Evolutionary conservation across 768 basidiomycete species (phyloP).

Genomic region (Postia placenta): DNA sequence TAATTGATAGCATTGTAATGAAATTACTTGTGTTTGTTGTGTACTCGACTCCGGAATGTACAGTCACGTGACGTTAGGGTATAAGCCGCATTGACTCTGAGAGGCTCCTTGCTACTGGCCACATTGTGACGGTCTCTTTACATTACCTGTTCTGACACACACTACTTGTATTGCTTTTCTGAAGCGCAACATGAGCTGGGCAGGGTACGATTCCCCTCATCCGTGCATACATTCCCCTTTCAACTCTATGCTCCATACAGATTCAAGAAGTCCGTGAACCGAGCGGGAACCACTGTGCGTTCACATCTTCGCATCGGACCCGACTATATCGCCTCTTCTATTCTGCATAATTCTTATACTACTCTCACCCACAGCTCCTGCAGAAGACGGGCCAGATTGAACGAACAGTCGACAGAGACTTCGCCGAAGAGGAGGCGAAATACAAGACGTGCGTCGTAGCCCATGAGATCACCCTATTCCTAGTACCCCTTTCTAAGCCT

Average conservation of each 20-base stretch:
- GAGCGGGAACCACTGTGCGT: slow-evolving; percentile 83
- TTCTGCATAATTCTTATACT: slow-evolving; percentile 1
- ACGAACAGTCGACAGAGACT: slow-evolving; percentile 90
- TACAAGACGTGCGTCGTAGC: slow-evolving; percentile 67
- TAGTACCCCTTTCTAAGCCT: slow-evolving; percentile 1
- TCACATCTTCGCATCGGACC: slow-evolving; percentile 6
- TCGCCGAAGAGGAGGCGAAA: slow-evolving; percentile 86
- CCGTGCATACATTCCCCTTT: background rate
- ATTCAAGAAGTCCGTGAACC: slow-evolving; percentile 90
- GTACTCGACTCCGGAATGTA: no score
- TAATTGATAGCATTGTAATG: no score
- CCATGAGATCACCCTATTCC: no score
- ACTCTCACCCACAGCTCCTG: slow-evolving; percentile 53
- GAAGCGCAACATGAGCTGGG: slow-evolving; percentile 8
- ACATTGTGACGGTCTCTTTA: no score
- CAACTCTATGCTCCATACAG: slow-evolving; percentile 30
- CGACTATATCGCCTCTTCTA: slow-evolving; percentile 9
- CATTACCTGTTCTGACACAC: no score
- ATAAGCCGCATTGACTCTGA: no score
- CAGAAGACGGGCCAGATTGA: slow-evolving; percentile 99
- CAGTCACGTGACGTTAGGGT: no score
- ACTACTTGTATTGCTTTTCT: no score
- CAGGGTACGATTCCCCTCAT: background rate
- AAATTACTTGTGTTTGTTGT: no score
- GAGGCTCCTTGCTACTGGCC: no score